Conservation (phyloP, 78 protist genomes). For the Polysphondylium violaceum region DNA sequence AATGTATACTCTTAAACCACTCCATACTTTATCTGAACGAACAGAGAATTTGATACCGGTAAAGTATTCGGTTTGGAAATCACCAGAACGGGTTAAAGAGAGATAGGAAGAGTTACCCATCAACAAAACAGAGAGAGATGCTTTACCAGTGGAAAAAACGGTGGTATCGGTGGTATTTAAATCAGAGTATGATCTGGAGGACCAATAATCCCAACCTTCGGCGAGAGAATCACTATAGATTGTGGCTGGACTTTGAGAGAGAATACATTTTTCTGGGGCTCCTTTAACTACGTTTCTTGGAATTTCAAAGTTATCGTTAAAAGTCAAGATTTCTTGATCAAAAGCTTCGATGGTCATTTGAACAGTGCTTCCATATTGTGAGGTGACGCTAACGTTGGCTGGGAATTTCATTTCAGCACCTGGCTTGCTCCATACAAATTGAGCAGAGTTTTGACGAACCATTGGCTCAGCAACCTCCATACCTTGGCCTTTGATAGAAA, state of each 20-base stretch:
- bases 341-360: not conserved
- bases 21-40: not conserved
- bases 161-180: conserved; percentile 26
- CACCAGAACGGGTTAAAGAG: conserved; percentile 30
- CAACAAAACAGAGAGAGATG: conserved; percentile 2
- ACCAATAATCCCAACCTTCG: conserved; percentile 45
- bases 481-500: conserved; percentile 21
- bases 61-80: conserved; percentile 25
- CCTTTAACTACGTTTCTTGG: conserved; percentile 6
- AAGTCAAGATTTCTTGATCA: not conserved
- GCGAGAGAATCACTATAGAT: conserved; percentile 36
- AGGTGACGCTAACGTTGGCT: conserved; percentile 9
- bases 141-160: not conserved
- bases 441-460: conserved; percentile 36
- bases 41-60: conserved; percentile 49
- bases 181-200: conserved; percentile 16
- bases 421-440: conserved; percentile 26
- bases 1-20: conserved; percentile 27
- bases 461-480: not conserved
- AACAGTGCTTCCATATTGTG: conserved; percentile 45
- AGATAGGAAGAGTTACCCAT: conserved; percentile 25
- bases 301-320: conserved; percentile 8
- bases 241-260: conserved; percentile 17
- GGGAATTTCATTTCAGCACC: conserved; percentile 50
- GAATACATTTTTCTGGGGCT: conserved; percentile 18